Conservation (phyloP, 1,139 yeast species). For the Hemisphaericaspora xylofermentans region DNA sequence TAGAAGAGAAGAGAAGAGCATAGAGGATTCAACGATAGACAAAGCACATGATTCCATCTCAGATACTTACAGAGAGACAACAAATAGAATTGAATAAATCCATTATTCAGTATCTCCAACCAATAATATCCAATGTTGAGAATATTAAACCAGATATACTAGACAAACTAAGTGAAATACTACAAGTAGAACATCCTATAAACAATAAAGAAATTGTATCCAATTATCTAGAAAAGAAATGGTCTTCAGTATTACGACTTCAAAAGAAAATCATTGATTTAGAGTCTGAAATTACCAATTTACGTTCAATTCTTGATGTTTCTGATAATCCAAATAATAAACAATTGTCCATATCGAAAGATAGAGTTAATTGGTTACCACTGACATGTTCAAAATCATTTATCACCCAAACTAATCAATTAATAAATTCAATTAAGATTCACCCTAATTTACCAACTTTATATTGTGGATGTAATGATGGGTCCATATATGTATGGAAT, state of each 20-base stretch:
- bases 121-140: slow-evolving; percentile 16
- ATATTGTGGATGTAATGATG: slow-evolving; percentile 72
- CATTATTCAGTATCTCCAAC: slow-evolving; percentile 52
- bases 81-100: slow-evolving; percentile 55
- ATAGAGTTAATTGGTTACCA: slow-evolving; percentile 71
- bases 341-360: slow-evolving; percentile 18
- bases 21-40: no score
- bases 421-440: slow-evolving; percentile 62
- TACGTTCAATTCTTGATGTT: slow-evolving; percentile 45
- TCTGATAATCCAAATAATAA: slow-evolving; percentile 14
- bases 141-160: slow-evolving; percentile 6
- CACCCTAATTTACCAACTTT: slow-evolving; percentile 73
- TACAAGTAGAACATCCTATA: slow-evolving; percentile 17
- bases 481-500: slow-evolving; percentile 75
- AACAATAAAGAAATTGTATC: slow-evolving; percentile 32
- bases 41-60: slow-evolving; percentile 8
- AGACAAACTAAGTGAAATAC: slow-evolving; percentile 14
- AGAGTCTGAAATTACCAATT: slow-evolving; percentile 41
- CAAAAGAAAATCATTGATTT: slow-evolving; percentile 72
- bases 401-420: slow-evolving; percentile 52
- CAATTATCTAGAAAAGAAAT: slow-evolving; percentile 72
- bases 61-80: slow-evolving; percentile 50
- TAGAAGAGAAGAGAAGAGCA: no score
- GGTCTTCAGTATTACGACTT: slow-evolving; percentile 82
- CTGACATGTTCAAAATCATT: slow-evolving; percentile 48